phyloP scores from a whole-genome alignment of 495 filamentous ascomycete genomes.

The Pyrenula massariospora region DNA sequence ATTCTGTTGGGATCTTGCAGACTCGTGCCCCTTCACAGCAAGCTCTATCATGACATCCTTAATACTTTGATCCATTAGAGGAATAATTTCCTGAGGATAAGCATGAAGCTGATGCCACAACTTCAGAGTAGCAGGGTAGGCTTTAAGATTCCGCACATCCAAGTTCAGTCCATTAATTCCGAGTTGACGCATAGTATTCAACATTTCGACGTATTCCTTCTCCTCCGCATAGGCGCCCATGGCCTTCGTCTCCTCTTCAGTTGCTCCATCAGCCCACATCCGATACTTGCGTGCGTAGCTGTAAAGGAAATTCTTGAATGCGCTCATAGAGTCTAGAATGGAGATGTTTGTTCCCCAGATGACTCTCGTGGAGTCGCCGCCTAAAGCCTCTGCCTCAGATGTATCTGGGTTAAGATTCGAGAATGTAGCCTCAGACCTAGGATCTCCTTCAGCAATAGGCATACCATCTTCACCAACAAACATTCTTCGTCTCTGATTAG shows the following conservation, averaged over 20 bases:
- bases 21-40: constrained; percentile 68
- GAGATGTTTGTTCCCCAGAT: constrained; percentile 99
- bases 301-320: constrained; percentile 81
- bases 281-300: constrained; percentile 90
- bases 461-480: constrained; percentile 76
- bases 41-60: constrained; percentile 91
- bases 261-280: constrained; percentile 73
- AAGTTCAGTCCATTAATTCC: constrained; percentile 76
- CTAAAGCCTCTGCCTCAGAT: constrained; percentile 81
- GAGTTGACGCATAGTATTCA: constrained; percentile 81
- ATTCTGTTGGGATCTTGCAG: constrained; percentile 42
- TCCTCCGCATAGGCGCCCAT: constrained; percentile 47
- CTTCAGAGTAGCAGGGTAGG: constrained; percentile 84
- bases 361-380: constrained; percentile 64
- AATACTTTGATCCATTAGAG: constrained; percentile 86
- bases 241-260: constrained; percentile 57
- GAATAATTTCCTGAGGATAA: constrained; percentile 91
- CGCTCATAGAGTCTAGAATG: constrained; percentile 71
- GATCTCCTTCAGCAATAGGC: constrained; percentile 42
- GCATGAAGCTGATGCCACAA: constrained; percentile 89
- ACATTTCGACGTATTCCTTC: constrained; percentile 72
- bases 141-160: constrained; percentile 78
- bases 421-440: constrained; percentile 72
- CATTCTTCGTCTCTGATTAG: constrained; percentile 52
- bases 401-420: constrained; percentile 79